Evolutionary conservation across 2,329 filamentous ascomycete species (phyloP).

Genomic region (Ploettnerulaceae sp.): DNA sequence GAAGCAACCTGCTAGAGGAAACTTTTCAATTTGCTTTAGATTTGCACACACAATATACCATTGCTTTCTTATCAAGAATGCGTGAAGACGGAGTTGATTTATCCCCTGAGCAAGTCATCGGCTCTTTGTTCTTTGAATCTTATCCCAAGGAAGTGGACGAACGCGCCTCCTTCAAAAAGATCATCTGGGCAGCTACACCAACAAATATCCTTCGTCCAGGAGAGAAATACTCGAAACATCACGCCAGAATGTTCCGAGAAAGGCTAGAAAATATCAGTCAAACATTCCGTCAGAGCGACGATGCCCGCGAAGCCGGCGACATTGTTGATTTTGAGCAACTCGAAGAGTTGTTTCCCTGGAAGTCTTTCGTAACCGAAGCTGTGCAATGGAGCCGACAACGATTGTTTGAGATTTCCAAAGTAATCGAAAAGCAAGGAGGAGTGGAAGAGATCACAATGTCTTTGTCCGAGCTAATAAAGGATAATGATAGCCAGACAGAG

Average conservation of each 20-base stretch:
- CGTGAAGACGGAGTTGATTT: slow-evolving; percentile 32
- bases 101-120: slow-evolving; percentile 38
- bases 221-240: slow-evolving; percentile 32
- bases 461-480: slow-evolving; percentile 35
- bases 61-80: slow-evolving; percentile 39
- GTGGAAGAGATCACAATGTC: slow-evolving; percentile 30
- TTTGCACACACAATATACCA: slow-evolving; percentile 50
- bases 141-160: slow-evolving; percentile 17
- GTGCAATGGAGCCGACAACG: slow-evolving; percentile 44
- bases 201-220: slow-evolving; percentile 18
- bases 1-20: slow-evolving; percentile 38
- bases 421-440: slow-evolving; percentile 41
- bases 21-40: slow-evolving; percentile 48
- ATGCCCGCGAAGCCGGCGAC: slow-evolving; percentile 27
- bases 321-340: slow-evolving; percentile 41
- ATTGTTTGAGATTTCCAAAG: slow-evolving; percentile 40
- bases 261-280: slow-evolving; percentile 37
- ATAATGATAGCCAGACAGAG: slow-evolving; percentile 28
- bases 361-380: slow-evolving; percentile 40
- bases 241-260: slow-evolving; percentile 33
- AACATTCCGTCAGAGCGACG: slow-evolving; percentile 33
- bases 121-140: slow-evolving; percentile 38
- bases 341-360: slow-evolving; percentile 45
- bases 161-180: slow-evolving; percentile 35
- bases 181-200: slow-evolving; percentile 33